A percentile compares a stretch with the other conserved stretches of the same genome.
Conservation (phyloP, 352 stramenopile species). For the Aphanomyces cochlioides region DNA sequence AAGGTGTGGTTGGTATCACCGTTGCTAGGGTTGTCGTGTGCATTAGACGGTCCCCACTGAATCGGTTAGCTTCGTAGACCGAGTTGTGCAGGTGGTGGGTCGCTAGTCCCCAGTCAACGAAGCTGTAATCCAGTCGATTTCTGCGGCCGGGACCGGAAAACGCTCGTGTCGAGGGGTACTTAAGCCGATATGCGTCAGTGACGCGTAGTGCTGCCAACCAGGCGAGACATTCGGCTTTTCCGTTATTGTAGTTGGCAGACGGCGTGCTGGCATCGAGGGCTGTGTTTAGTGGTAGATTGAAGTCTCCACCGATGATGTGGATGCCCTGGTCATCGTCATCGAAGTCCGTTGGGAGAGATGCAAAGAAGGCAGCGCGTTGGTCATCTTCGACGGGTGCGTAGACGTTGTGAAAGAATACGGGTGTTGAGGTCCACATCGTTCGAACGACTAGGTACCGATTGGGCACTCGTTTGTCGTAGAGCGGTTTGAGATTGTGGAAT, state of each 20-base stretch:
- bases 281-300: conserved; percentile 24
- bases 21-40: neutral
- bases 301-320: conserved; percentile 30
- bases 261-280: neutral
- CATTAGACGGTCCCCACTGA: neutral
- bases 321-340: neutral
- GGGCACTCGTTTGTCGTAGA: neutral
- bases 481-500: neutral
- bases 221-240: conserved; percentile 6
- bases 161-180: conserved; percentile 9
- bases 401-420: neutral
- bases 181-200: conserved; percentile 27
- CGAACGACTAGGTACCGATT: neutral
- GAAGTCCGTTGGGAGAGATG: neutral
- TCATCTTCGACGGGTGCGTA: neutral
- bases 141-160: conserved; percentile 23
- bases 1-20: too few relatives aligned
- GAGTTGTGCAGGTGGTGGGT: neutral
- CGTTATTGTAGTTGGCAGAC: neutral
- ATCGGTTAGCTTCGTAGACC: neutral
- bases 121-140: conserved; percentile 35
- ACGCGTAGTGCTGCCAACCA: conserved; percentile 23
- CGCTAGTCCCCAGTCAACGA: conserved; percentile 11
- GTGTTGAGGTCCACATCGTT: neutral
- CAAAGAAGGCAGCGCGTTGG: neutral